These are phyloP conservation scores for Trichoderma citrinoviride DNA, from an alignment of 2,329 filamentous ascomycete species.

Conservation along the genomic window DNA sequence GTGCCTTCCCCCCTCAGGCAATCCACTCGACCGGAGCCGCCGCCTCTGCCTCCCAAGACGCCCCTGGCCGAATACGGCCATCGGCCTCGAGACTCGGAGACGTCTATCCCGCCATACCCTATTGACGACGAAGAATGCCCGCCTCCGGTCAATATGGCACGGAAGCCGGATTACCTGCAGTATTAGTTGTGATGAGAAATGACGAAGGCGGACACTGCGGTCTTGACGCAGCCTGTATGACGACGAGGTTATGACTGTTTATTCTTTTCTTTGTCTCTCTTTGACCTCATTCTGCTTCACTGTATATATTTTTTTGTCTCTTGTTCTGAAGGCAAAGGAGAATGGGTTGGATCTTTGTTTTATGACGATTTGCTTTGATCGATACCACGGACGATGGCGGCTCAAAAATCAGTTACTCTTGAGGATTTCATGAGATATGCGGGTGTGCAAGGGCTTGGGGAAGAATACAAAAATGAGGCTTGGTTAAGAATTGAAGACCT, in stretches of 20 bases:
- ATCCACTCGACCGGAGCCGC: slow-evolving; percentile 53
- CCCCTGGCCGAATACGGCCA: slow-evolving; percentile 55
- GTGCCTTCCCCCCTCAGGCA: slow-evolving; percentile 24
- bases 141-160: slow-evolving; percentile 78
- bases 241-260: not conserved
- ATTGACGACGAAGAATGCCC: slow-evolving; percentile 75
- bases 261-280: not conserved
- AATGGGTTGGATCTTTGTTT: slow-evolving; percentile 6
- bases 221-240: not conserved
- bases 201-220: not conserved
- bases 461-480: not conserved
- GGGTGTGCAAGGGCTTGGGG: not conserved
- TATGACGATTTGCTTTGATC: slow-evolving; percentile 3
- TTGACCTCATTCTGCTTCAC: not conserved
- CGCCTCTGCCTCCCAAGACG: slow-evolving; percentile 75
- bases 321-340: not conserved
- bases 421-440: not conserved
- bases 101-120: slow-evolving; percentile 68
- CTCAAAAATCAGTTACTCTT: not conserved
- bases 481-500: not conserved
- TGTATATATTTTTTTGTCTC: not conserved
- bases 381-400: slow-evolving; percentile 9
- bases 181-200: not conserved
- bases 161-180: slow-evolving; percentile 70
- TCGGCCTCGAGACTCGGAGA: slow-evolving; percentile 35